Percentiles rank a stretch among this genome's conserved stretches.
These are phyloP conservation scores for Gnomoniopsis sp. DNA, from an alignment of 2,329 filamentous ascomycete genomes.

Conservation along the genomic window DNA sequence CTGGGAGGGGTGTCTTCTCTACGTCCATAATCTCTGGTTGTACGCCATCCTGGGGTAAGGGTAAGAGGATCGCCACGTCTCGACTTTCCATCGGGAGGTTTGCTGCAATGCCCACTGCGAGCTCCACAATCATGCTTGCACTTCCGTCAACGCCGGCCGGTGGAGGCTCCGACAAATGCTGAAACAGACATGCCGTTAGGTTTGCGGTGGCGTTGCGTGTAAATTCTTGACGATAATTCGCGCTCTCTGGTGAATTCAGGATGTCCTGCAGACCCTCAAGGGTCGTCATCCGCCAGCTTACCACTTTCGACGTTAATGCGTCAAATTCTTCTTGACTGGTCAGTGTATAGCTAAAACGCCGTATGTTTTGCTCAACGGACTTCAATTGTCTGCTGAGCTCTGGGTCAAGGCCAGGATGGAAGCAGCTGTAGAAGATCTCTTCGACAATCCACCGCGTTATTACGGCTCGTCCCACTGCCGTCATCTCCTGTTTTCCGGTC, in stretches of 20 bases:
- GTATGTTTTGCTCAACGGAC: constrained; percentile 81
- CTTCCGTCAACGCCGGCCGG: constrained; percentile 82
- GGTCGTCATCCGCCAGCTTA: constrained; percentile 91
- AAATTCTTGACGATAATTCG: constrained; percentile 64
- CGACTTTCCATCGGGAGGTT: constrained; percentile 89
- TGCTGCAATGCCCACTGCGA: constrained; percentile 79
- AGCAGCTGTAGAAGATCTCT: constrained; percentile 86
- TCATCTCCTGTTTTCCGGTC: constrained; percentile 96
- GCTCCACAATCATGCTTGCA: constrained; percentile 87
- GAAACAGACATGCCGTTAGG: constrained; percentile 66
- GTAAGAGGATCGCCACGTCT: constrained; percentile 85
- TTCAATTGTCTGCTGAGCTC: constrained; percentile 77
- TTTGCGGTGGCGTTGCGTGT: constrained; percentile 67
- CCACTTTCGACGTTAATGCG: constrained; percentile 79
- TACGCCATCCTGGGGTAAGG: constrained; percentile 70
- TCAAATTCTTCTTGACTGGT: constrained; percentile 85
- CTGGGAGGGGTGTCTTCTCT: constrained; percentile 68
- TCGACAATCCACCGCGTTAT: constrained; percentile 89
- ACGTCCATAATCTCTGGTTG: constrained; percentile 78
- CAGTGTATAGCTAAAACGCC: constrained; percentile 69
- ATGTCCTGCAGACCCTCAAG: constrained; percentile 80
- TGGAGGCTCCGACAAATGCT: constrained; percentile 72
- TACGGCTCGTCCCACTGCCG: constrained; percentile 82
- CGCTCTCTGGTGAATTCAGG: constrained; percentile 62
- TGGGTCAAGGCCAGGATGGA: constrained; percentile 83